Evolutionary conservation across 1,284 basidiomycete species (phyloP).

Genomic region (Boletus calvinii): DNA sequence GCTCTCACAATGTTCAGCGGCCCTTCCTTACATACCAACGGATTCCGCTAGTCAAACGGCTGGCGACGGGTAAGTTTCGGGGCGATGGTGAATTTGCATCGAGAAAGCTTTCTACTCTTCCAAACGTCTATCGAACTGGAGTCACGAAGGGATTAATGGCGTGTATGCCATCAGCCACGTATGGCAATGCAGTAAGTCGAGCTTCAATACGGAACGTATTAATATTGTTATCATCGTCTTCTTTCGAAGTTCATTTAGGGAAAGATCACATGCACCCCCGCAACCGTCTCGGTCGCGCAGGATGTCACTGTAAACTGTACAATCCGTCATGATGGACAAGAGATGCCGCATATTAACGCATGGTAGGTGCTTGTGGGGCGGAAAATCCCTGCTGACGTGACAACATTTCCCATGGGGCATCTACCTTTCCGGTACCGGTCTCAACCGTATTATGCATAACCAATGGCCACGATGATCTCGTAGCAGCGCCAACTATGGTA

Average conservation of each 20-base stretch:
- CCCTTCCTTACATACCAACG: not conserved
- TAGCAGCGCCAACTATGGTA: too few species aligned
- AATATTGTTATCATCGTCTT: slow-evolving; percentile 6
- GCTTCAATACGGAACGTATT: slow-evolving; percentile 7
- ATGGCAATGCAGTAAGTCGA: slow-evolving; percentile 19
- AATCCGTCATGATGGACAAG: not conserved
- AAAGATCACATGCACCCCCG: not conserved
- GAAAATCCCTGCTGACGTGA: not conserved
- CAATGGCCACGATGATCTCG: too few species aligned
- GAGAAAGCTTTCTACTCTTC: not conserved
- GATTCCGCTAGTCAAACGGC: not conserved
- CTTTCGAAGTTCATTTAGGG: slow-evolving; percentile 15
- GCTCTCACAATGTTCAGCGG: not conserved
- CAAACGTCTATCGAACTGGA: slow-evolving; percentile 9
- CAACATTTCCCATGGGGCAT: not conserved
- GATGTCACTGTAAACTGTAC: not conserved
- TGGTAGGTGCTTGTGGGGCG: not conserved
- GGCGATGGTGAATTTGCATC: not conserved
- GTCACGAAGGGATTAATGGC: not conserved
- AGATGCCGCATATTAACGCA: not conserved
- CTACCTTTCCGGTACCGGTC: not conserved
- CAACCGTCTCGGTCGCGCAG: not conserved
- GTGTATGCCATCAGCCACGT: not conserved
- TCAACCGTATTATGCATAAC: too few species aligned
- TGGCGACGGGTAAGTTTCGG: not conserved